These are phyloP conservation scores for Chamaecyparis obtusa DNA, from an alignment of 75 land plant genomes.

Conservation along the genomic window DNA sequence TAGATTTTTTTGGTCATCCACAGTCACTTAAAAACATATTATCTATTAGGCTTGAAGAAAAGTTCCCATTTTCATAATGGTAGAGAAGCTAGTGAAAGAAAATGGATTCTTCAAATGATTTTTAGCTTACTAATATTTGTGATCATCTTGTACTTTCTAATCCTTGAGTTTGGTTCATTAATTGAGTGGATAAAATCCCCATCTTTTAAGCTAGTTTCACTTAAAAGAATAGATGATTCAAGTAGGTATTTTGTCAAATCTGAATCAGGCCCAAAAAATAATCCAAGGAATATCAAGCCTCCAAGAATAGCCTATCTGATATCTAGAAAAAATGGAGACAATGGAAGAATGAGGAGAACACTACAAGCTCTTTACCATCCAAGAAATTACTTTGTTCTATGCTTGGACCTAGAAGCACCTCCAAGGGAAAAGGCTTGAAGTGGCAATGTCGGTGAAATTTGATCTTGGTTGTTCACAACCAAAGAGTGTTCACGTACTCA, in stretches of 20 bases:
- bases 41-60: not conserved
- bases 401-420: slow-evolving; percentile 91
- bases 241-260: slow-evolving; percentile 45
- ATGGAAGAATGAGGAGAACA: slow-evolving; percentile 78
- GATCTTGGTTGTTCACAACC: slow-evolving; percentile 59
- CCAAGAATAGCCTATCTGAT: slow-evolving; percentile 89
- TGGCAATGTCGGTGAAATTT: slow-evolving; percentile 61
- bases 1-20: not conserved
- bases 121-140: not conserved
- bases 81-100: not conserved
- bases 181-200: slow-evolving; percentile 22
- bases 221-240: slow-evolving; percentile 24
- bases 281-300: slow-evolving; percentile 20
- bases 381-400: slow-evolving; percentile 71
- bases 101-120: slow-evolving; percentile 3
- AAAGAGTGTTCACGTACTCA: slow-evolving; percentile 79
- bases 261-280: slow-evolving; percentile 17
- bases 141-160: not conserved
- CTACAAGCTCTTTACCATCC: slow-evolving; percentile 95
- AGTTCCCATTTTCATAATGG: not conserved
- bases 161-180: slow-evolving; percentile 28
- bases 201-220: slow-evolving; percentile 23
- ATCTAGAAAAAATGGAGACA: slow-evolving; percentile 91
- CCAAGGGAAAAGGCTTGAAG: slow-evolving; percentile 82
- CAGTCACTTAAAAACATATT: not conserved